A percentile compares a stretch with the other conserved stretches of the same genome.
Conservation (phyloP, 495 filamentous ascomycete species). For the Amphirosellinia nigrospora region DNA sequence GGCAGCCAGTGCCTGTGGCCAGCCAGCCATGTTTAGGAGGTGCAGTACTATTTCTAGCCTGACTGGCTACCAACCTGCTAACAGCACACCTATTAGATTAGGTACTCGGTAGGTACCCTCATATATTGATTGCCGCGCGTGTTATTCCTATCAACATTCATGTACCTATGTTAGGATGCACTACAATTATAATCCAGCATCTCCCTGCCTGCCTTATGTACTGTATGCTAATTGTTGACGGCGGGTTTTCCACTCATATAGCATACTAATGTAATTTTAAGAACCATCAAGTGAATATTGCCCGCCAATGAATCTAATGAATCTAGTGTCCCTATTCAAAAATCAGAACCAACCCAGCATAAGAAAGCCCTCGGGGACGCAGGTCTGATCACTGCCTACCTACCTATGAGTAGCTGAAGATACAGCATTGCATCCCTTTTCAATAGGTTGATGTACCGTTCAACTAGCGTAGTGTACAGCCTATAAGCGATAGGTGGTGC, state of each 20-base stretch:
- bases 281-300: background rate
- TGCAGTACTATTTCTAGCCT: slow-evolving; percentile 4
- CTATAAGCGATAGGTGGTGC: background rate
- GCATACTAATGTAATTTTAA: background rate
- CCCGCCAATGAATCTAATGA: background rate
- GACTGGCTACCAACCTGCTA: background rate
- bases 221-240: background rate
- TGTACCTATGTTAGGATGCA: background rate
- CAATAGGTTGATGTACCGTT: background rate
- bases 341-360: background rate
- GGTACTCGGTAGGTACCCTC: background rate
- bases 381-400: background rate
- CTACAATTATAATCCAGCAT: no score
- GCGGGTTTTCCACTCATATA: slow-evolving; percentile 1
- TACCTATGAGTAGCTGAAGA: background rate
- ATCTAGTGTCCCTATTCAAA: background rate
- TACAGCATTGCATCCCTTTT: slow-evolving; percentile 12
- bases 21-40: background rate
- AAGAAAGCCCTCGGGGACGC: background rate
- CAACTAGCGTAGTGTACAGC: slow-evolving; percentile 8
- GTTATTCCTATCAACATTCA: background rate
- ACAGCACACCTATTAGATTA: background rate
- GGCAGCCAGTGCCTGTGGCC: background rate
- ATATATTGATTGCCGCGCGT: slow-evolving; percentile 16
- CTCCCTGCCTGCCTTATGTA: background rate